Evolutionary conservation across 1,139 yeast species (phyloP), one percentile per base, ranked within the genome.

Genomic region (Saccharomyces hybrid): DNA sequence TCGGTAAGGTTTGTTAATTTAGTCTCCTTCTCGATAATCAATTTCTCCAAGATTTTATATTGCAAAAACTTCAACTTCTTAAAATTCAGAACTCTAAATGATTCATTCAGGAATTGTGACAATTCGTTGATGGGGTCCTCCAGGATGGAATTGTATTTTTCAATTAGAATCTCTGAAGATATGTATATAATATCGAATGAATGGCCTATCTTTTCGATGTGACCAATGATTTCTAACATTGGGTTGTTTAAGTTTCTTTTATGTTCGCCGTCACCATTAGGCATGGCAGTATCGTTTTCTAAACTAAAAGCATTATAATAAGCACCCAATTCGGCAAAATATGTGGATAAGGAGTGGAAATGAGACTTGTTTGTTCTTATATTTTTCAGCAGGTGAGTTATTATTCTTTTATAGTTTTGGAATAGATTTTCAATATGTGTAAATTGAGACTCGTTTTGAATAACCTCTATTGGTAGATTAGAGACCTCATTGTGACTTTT

Each of bases 41-140:
- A 72, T 14, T 67, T 65, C 50, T 69, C 70, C 7, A 74, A 77
- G 55, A 88, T 71, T 55, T 77, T 79, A 52, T 79, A 77, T 66
- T 93, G 99, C 27, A 82, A 74, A 14, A 82, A 74, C 67, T 93
- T 91, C 61, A 83, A 79, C 47, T 80, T 77, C 56, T 91, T 82
- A 66, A 81, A 93, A 60, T 83, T 83, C 48, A 86, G 75, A 6
- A 91, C 83, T 47, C 81, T 78, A 44, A 86, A 78, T 2, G 87
- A 80, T 2, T 85, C 86, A n/a, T 78, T 75, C 0, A 93, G 80
- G 64, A 85, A 83, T 64, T 88, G 90, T n/a, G 86, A 86, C 38
- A 89, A 81, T 67, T 91, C 97, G 1, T 87, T 84, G 25, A 89
- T 72, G 4, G 95, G 96, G 66, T 93, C 98, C 32, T 89, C 82